Evolutionary conservation across 2,329 filamentous ascomycete genomes (phyloP).

Genomic region (Epichloe hybrida): DNA sequence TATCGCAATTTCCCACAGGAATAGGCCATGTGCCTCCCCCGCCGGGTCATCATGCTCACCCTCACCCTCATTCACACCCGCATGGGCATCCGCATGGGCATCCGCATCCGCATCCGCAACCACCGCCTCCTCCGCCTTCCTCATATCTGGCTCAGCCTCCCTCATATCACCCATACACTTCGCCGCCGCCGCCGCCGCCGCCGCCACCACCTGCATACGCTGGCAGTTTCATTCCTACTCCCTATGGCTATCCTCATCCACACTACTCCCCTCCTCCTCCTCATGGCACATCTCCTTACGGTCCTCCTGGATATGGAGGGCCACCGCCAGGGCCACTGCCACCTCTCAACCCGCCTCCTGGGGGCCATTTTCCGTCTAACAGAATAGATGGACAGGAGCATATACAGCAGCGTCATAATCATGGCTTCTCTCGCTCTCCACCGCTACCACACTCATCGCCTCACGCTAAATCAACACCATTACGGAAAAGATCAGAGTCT

Average conservation of each 20-base stretch:
- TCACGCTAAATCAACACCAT: not conserved
- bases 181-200: constrained; percentile 1
- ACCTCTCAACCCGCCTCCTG: constrained; percentile 4
- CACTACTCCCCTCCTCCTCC: constrained; percentile 12
- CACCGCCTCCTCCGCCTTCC: constrained; percentile 4
- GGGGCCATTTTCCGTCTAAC: not conserved
- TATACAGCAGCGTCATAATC: not conserved
- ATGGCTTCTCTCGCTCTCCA: constrained; percentile 4
- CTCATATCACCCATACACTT: constrained; percentile 13
- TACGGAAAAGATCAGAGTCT: not conserved
- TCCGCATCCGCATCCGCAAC: not conserved
- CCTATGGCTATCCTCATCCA: constrained; percentile 13
- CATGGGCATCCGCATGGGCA: constrained; percentile 1
- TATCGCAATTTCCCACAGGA: constrained; percentile 8
- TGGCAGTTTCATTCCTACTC: constrained; percentile 11
- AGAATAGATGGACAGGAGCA: constrained; percentile 3
- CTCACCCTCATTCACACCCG: not conserved
- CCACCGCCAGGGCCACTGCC: constrained; percentile 2
- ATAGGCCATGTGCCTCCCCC: constrained; percentile 13
- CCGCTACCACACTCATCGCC: not conserved
- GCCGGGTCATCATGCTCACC: constrained; percentile 8
- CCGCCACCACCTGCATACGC: constrained; percentile 9
- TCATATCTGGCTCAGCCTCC: constrained; percentile 14
- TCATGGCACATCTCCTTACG: constrained; percentile 8
- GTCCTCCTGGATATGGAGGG: constrained; percentile 7